Conservation (phyloP, 495 filamentous ascomycete genomes). For the Aspergillus indologenus region DNA sequence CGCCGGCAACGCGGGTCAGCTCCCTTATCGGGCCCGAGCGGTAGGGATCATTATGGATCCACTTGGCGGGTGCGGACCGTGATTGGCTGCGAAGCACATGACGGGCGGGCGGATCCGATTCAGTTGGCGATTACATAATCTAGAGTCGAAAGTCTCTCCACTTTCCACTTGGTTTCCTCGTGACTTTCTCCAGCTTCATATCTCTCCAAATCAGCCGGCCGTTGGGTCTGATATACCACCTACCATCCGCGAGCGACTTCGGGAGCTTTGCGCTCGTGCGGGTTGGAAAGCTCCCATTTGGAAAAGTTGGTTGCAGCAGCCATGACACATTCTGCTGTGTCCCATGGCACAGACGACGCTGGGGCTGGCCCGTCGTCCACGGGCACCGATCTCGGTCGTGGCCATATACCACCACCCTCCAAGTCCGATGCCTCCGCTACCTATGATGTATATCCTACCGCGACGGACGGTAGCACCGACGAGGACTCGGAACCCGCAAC, state of each 20-base stretch:
- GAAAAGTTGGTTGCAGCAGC: conserved; percentile 4
- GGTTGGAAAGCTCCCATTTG: conserved; percentile 43
- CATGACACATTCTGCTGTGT: conserved; percentile 5
- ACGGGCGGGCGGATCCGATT: too few relatives aligned
- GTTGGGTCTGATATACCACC: neutral
- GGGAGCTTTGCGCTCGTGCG: conserved; percentile 57
- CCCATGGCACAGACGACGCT: conserved; percentile 22
- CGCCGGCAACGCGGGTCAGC: neutral
- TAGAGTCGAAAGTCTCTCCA: too few relatives aligned
- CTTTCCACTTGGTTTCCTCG: too few relatives aligned
- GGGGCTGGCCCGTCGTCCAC: conserved; percentile 25
- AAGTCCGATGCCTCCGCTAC: conserved; percentile 25
- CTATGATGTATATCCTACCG: too few relatives aligned
- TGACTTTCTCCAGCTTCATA: neutral
- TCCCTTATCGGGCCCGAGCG: neutral
- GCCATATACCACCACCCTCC: too few relatives aligned
- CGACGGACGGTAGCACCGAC: too few relatives aligned
- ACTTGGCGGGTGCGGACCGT: too few relatives aligned
- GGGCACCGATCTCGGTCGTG: conserved; percentile 5
- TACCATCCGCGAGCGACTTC: conserved; percentile 55
- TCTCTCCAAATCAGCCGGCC: neutral
- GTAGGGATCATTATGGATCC: too few relatives aligned
- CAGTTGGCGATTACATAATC: too few relatives aligned
- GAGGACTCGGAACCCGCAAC: too few relatives aligned
- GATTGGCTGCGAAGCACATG: too few relatives aligned